These are phyloP conservation scores for Hypoxylon sp. DNA, from an alignment of 2,329 filamentous ascomycete species.

Conservation along the genomic window DNA sequence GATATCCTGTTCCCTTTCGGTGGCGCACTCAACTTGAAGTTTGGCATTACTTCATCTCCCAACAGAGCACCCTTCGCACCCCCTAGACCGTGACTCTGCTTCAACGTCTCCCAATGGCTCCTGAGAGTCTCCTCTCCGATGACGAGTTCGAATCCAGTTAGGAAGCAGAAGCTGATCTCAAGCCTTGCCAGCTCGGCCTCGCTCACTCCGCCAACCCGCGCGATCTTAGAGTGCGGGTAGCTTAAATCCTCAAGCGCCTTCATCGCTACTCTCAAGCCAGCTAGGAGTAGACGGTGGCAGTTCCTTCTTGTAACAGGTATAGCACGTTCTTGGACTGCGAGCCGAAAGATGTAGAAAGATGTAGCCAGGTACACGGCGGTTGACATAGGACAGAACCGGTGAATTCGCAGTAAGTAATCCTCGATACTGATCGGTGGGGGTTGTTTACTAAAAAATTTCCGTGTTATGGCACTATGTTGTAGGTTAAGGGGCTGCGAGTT, in stretches of 20 bases:
- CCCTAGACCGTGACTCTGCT: slow-evolving; percentile 36
- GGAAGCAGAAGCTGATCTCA: slow-evolving; percentile 90
- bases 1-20: slow-evolving; percentile 35
- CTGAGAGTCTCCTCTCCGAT: slow-evolving; percentile 72
- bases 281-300: slow-evolving; percentile 87
- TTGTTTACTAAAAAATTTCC: slow-evolving; percentile 93
- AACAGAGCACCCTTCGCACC: slow-evolving; percentile 8
- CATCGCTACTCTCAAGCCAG: slow-evolving; percentile 88
- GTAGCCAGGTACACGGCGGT: slow-evolving; percentile 93
- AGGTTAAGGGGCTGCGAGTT: slow-evolving; percentile 80
- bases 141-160: slow-evolving; percentile 85
- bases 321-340: slow-evolving; percentile 82
- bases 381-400: slow-evolving; percentile 93
- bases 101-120: slow-evolving; percentile 77
- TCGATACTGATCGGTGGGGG: slow-evolving; percentile 86
- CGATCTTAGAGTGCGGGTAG: slow-evolving; percentile 86
- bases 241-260: slow-evolving; percentile 95
- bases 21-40: slow-evolving; percentile 43
- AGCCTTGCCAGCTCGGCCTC: slow-evolving; percentile 84
- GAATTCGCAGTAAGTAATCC: slow-evolving; percentile 88
- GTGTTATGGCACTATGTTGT: slow-evolving; percentile 87
- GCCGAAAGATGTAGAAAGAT: slow-evolving; percentile 86
- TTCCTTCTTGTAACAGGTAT: slow-evolving; percentile 88
- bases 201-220: slow-evolving; percentile 89
- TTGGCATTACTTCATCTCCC: slow-evolving; percentile 36